These are phyloP conservation scores for Gracilaria caudata DNA, from an alignment of 23 red algal species.

Conservation along the genomic window DNA sequence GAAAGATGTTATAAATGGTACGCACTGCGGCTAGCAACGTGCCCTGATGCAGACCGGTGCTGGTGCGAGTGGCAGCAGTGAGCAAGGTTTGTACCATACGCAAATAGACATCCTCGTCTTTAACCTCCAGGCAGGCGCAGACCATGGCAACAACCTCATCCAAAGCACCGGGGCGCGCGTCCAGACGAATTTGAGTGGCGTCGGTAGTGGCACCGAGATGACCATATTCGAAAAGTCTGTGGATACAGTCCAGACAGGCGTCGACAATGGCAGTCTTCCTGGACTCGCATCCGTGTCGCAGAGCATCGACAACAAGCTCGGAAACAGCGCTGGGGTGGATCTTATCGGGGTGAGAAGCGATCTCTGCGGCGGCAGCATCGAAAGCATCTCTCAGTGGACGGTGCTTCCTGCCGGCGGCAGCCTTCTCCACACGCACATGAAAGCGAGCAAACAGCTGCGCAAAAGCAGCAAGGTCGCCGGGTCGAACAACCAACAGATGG, in stretches of 20 bases:
- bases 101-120: slow-evolving; percentile 89
- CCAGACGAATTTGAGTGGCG: slow-evolving; percentile 42
- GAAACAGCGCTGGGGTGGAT: slow-evolving; percentile 31
- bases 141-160: slow-evolving; percentile 83
- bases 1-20: slow-evolving; percentile 93
- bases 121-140: slow-evolving; percentile 86
- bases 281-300: slow-evolving; percentile 53
- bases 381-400: slow-evolving; percentile 64
- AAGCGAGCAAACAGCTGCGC: slow-evolving; percentile 67
- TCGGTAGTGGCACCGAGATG: slow-evolving; percentile 58
- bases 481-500: slow-evolving; percentile 16
- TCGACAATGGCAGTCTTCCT: slow-evolving; percentile 74
- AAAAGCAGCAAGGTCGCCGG: slow-evolving; percentile 70
- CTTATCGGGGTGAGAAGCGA: slow-evolving; percentile 27
- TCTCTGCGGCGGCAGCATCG: slow-evolving; percentile 42
- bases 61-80: slow-evolving; percentile 74
- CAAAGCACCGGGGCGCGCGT: slow-evolving; percentile 37
- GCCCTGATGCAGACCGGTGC: slow-evolving; percentile 78
- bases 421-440: slow-evolving; percentile 57
- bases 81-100: slow-evolving; percentile 93
- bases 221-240: slow-evolving; percentile 84
- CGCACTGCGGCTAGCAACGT: slow-evolving; percentile 83
- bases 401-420: slow-evolving; percentile 63
- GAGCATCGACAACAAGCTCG: slow-evolving; percentile 49
- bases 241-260: slow-evolving; percentile 80